Percentiles rank a stretch among this genome's conserved stretches.
Conservation (phyloP, 2,329 filamentous ascomycete species). For the Fusarium xylarioides region DNA sequence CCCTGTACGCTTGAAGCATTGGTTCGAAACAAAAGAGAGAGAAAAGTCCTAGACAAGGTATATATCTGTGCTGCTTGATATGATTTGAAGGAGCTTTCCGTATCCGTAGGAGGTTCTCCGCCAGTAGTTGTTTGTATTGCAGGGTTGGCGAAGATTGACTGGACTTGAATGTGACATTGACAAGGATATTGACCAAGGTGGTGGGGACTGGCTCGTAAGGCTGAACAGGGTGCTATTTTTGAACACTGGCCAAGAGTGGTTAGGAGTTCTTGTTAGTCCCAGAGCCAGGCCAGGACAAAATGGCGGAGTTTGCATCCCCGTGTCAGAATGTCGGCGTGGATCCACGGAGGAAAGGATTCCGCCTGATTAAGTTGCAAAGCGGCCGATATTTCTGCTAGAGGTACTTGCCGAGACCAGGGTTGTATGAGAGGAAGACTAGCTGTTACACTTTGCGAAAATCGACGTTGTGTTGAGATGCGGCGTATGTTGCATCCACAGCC, state of each 20-base stretch:
- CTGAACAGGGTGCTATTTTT: constrained; percentile 41
- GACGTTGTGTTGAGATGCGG: constrained; percentile 1
- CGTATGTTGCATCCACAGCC: not conserved
- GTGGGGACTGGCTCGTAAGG: constrained; percentile 40
- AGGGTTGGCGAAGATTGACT: constrained; percentile 7
- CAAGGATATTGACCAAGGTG: constrained; percentile 31
- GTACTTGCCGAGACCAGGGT: constrained; percentile 29
- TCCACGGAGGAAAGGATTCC: constrained; percentile 7
- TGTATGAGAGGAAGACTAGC: not conserved
- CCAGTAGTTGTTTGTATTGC: not conserved
- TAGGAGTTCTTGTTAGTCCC: constrained; percentile 10
- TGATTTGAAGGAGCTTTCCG: constrained; percentile 20
- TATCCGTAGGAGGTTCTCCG: constrained; percentile 16
- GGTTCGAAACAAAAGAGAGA: not conserved
- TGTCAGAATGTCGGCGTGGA: constrained; percentile 17
- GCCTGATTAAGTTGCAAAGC: not conserved
- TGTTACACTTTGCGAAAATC: constrained; percentile 4
- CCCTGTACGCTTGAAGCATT: not conserved
- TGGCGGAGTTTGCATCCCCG: constrained; percentile 20
- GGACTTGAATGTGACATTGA: constrained; percentile 7
- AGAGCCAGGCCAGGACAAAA: constrained; percentile 5
- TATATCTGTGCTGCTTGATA: not conserved
- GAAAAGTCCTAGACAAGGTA: not conserved
- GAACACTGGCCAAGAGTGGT: constrained; percentile 3
- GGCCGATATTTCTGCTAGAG: constrained; percentile 25